phyloP scores from a whole-genome alignment of 164 flowering plant species.

The Buxus sempervirens region DNA sequence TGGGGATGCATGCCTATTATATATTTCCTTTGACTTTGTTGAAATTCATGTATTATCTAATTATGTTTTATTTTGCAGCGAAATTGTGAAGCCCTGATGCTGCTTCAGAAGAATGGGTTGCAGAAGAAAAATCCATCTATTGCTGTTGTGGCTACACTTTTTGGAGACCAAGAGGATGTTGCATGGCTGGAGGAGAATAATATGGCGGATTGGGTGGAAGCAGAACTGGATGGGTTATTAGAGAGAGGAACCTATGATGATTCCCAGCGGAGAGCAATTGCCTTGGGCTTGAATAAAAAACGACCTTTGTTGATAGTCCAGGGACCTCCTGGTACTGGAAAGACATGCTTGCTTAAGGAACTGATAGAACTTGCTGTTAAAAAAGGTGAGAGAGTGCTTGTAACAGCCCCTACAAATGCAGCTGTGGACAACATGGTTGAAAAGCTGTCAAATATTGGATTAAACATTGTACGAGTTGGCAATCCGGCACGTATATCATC shows the following conservation, averaged over 20 bases:
- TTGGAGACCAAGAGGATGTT: constrained; percentile 75
- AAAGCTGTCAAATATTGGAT: constrained; percentile 56
- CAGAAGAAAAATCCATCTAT: constrained; percentile 79
- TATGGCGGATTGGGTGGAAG: constrained; percentile 58
- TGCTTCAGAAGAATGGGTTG: constrained; percentile 86
- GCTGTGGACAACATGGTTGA: constrained; percentile 96
- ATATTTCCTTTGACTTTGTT: not conserved
- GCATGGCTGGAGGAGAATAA: constrained; percentile 56
- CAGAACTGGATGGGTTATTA: constrained; percentile 31
- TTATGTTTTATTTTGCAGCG: constrained; percentile 45
- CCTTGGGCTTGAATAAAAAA: constrained; percentile 74
- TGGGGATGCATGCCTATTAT: not conserved
- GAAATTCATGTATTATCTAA: constrained; percentile 1
- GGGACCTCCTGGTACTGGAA: constrained; percentile 98
- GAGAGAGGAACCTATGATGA: constrained; percentile 39
- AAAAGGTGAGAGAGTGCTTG: constrained; percentile 87
- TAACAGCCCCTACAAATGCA: constrained; percentile 95
- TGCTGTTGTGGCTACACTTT: constrained; percentile 66
- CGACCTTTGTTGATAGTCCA: constrained; percentile 65
- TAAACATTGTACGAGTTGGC: constrained; percentile 81
- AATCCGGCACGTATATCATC: constrained; percentile 86
- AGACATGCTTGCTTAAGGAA: constrained; percentile 75
- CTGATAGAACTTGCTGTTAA: constrained; percentile 60
- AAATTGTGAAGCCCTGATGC: constrained; percentile 91
- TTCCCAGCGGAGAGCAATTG: constrained; percentile 68